Conservation (phyloP, 129 eudicot species). For the Sambucus nigra region DNA sequence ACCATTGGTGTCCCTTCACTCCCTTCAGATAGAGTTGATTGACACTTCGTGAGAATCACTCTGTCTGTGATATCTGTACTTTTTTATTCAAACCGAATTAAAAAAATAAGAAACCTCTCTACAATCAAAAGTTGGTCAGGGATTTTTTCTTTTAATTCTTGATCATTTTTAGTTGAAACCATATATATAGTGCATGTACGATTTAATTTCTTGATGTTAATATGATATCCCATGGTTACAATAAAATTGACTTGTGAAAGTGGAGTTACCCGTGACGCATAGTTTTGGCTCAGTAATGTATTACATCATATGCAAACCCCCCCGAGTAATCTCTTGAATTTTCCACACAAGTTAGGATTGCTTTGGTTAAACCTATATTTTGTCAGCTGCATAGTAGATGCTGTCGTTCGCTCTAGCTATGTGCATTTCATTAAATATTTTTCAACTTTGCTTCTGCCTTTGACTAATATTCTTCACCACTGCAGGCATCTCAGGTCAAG, state of each 20-base stretch:
- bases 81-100: no score
- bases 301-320: not conserved
- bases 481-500: constrained; percentile 82
- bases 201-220: not conserved
- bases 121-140: no score
- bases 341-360: not conserved
- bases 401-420: not conserved
- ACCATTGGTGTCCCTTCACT: no score
- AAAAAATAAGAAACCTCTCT: no score
- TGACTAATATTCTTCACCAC: not conserved
- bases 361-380: not conserved
- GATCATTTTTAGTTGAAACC: no score
- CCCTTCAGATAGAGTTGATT: no score
- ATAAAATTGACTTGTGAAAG: not conserved
- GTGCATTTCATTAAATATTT: no score
- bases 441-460: not conserved
- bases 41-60: no score
- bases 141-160: no score
- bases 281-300: not conserved
- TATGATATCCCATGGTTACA: not conserved
- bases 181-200: not conserved
- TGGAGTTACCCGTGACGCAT: not conserved
- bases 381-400: not conserved
- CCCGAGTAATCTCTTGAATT: not conserved
- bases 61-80: no score